These are phyloP conservation scores for Pseudopyricularia cyperi DNA, from an alignment of 2,329 filamentous ascomycete species.

Conservation along the genomic window DNA sequence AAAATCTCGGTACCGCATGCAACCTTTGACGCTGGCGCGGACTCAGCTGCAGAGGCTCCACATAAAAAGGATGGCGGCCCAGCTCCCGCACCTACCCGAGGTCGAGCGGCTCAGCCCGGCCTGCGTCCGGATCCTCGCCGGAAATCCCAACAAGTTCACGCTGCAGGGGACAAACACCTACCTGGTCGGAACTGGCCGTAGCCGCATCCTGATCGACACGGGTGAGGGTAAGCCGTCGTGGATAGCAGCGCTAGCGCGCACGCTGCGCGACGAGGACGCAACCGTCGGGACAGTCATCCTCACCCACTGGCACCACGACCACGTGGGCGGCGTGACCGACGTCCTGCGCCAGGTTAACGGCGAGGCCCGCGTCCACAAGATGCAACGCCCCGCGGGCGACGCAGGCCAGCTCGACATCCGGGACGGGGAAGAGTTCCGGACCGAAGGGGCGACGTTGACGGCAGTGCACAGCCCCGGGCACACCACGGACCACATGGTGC, in stretches of 20 bases:
- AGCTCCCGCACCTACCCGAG: conserved; percentile 52
- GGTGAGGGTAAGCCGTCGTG: conserved; percentile 70
- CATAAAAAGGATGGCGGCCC: conserved; percentile 38
- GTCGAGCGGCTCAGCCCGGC: conserved; percentile 66
- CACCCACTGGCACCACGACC: conserved; percentile 89
- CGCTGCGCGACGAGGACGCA: conserved; percentile 55
- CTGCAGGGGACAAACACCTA: conserved; percentile 88
- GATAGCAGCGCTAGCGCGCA: conserved; percentile 50
- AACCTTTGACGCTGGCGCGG: neutral
- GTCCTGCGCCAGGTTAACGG: conserved; percentile 48
- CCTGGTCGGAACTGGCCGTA: conserved; percentile 62
- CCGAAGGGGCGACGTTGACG: conserved; percentile 42
- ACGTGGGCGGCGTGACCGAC: conserved; percentile 63
- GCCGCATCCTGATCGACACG: conserved; percentile 77
- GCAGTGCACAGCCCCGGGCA: conserved; percentile 59
- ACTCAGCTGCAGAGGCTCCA: neutral
- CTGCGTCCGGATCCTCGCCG: conserved; percentile 75
- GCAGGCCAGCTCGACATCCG: conserved; percentile 18
- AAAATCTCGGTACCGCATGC: neutral
- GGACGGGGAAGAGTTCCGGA: conserved; percentile 36
- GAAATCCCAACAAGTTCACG: conserved; percentile 76
- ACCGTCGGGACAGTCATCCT: conserved; percentile 58
- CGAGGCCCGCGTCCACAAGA: conserved; percentile 46
- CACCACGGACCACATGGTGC: conserved; percentile 54
- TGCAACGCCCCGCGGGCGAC: conserved; percentile 25